A percentile compares a stretch with the other conserved stretches of the same genome.
Conservation (phyloP, 305 asterid genomes). For the Andrographis paniculata region DNA sequence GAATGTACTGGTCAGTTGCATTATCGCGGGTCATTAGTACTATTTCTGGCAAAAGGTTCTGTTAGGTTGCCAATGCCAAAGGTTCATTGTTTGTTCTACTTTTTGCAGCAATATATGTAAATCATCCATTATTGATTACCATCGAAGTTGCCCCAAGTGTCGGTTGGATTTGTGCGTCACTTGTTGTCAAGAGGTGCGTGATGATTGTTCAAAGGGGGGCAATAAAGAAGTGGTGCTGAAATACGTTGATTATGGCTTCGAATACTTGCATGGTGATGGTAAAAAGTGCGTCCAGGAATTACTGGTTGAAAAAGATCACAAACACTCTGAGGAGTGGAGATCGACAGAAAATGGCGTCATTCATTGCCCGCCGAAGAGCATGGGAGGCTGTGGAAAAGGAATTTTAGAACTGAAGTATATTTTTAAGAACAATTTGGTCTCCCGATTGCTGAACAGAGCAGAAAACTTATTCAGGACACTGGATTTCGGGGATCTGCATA, state of each 20-base stretch:
- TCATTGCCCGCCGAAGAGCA: constrained; percentile 63
- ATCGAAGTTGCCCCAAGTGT: constrained; percentile 71
- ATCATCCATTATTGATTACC: constrained; percentile 66
- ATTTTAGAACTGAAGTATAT: constrained; percentile 45
- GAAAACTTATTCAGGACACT: constrained; percentile 25
- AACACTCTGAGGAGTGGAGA: too few species aligned
- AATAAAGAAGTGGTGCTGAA: constrained; percentile 12
- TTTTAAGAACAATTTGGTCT: constrained; percentile 32
- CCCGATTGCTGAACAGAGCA: constrained; percentile 35
- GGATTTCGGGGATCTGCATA: constrained; percentile 16
- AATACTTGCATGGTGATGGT: constrained; percentile 39
- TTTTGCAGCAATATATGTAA: constrained; percentile 57
- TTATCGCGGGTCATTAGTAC: not conserved
- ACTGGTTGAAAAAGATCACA: too few species aligned
- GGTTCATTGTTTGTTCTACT: constrained; percentile 12
- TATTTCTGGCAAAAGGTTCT: constrained; percentile 8
- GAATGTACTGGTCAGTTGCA: constrained; percentile 48
- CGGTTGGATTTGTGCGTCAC: constrained; percentile 58
- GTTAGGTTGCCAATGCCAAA: constrained; percentile 2
- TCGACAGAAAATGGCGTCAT: too few species aligned
- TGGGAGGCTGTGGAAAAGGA: constrained; percentile 65
- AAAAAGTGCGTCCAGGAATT: too few species aligned
- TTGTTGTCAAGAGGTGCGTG: constrained; percentile 69
- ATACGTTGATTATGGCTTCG: constrained; percentile 18
- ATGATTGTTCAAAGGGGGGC: constrained; percentile 38